Evolutionary conservation across 805 yeast genomes (phyloP), one percentile per base, ranked within the genome.

Genomic region (Myxozyma lipomycoides): DNA sequence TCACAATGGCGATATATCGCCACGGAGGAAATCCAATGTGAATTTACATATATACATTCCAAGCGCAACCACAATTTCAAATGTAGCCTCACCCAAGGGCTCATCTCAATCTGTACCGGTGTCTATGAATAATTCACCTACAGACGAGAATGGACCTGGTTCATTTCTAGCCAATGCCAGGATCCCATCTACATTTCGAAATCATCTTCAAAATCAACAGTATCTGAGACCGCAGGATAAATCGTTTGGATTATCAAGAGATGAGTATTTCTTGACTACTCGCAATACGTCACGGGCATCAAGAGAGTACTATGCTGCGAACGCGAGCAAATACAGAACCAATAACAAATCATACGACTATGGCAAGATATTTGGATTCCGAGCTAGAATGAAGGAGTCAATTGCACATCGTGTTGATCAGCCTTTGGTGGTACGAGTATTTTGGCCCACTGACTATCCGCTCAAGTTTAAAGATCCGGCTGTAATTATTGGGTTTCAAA

Each of bases 371-470:
- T 52, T 52, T 24, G 24, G 40, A 4, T 49, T 35, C 22, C 43
- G 56, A 3, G 22, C 17, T 15, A 22, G 19, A 15, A 41, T 45
- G 4, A 15, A 15, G 12, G 4, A 38, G 15, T 21, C 42, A 2
- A 22, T 30, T n/a, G 9, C 12, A 5, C 22, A 34, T 9, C 19
- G 41, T 9, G 36, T 36, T 3, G 32, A 5, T 9, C 15, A 41
- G 12, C 51, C 56, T 2, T 24, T 40, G 6, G 39, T 48, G 21
- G 35, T 45, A 12, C 43, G 56, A 4, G 45, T 58, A 6, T 60
- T 60, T 45, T 61, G 63, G 63, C 63, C 64, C 17, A 35, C 45
- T 4, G 58, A 60, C 40, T 45, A 45, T 15, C 22, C 18, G 25
- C 9, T 37, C 3, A 12, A 23, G 10, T 18, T 43, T 24, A 15